Evolutionary conservation across 192 early-diverging fungal species (phyloP).

Genomic region (Dissophora globulifera): DNA sequence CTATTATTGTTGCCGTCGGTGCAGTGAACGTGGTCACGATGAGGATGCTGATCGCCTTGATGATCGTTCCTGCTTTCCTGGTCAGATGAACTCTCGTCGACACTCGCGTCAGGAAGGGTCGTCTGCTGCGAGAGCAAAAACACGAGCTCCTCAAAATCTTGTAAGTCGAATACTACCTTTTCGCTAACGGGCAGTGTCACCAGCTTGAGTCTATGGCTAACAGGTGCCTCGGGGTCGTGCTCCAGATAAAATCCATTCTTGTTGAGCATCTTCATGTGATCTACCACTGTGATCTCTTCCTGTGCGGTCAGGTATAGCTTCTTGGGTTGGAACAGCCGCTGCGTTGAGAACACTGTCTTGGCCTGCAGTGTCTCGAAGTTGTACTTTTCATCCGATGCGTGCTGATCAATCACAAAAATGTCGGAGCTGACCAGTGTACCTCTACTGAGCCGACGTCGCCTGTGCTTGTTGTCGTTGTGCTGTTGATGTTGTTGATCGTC

Average conservation of each 20-base stretch:
- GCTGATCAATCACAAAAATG: constrained; percentile 97
- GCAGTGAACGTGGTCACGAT: constrained; percentile 12
- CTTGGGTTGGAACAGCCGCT: constrained; percentile 75
- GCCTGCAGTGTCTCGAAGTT: constrained; percentile 90
- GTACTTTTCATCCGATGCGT: constrained; percentile 97
- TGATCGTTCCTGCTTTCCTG: constrained; percentile 8
- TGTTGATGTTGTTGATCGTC: not conserved
- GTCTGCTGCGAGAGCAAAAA: constrained; percentile 57
- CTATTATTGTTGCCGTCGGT: constrained; percentile 18
- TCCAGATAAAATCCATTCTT: constrained; percentile 86
- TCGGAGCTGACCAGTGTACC: constrained; percentile 56
- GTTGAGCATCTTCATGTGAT: constrained; percentile 74
- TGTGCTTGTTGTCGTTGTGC: not conserved
- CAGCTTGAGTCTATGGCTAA: constrained; percentile 73
- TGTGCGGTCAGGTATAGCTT: constrained; percentile 76
- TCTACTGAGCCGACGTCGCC: too few relatives aligned
- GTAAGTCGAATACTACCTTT: constrained; percentile 76
- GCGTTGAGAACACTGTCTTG: constrained; percentile 69
- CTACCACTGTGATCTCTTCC: constrained; percentile 83
- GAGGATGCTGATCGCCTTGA: not conserved
- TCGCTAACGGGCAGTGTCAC: constrained; percentile 81
- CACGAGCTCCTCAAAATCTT: constrained; percentile 82
- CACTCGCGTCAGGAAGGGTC: not conserved
- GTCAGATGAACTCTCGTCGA: constrained; percentile 10
- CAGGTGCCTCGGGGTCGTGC: constrained; percentile 64